phyloP scores from a whole-genome alignment of 768 basidiomycete genomes.

The Russula abietina region DNA sequence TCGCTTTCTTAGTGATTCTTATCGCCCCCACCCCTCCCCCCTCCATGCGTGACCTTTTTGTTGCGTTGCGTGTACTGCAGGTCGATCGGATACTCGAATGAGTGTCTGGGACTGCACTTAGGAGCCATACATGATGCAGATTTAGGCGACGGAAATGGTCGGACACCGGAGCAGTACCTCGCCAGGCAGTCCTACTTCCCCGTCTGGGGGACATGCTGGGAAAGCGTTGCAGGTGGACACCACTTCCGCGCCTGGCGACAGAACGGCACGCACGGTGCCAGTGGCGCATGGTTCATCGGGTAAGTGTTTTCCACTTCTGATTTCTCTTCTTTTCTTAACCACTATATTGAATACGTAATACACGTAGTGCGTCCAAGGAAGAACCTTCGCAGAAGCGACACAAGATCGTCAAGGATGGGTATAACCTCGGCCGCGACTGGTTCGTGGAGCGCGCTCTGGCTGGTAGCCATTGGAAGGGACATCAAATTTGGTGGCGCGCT shows the following conservation, averaged over 20 bases:
- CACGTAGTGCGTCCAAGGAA: constrained; percentile 65
- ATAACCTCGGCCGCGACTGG: constrained; percentile 76
- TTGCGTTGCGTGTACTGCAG: constrained; percentile 31
- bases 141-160: constrained; percentile 76
- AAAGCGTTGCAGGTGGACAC: constrained; percentile 79
- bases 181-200: constrained; percentile 76
- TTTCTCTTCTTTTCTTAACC: background rate
- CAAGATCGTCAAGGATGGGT: constrained; percentile 70
- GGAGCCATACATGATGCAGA: constrained; percentile 74
- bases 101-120: constrained; percentile 75
- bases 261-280: constrained; percentile 66
- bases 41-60: background rate
- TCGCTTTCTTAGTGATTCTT: background rate
- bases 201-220: constrained; percentile 82
- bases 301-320: background rate
- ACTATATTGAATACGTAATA: too few relatives aligned
- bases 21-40: background rate
- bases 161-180: constrained; percentile 61
- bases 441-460: constrained; percentile 60
- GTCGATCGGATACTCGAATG: constrained; percentile 76
- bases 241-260: constrained; percentile 89
- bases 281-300: constrained; percentile 84
- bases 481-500: constrained; percentile 64
- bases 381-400: constrained; percentile 61
- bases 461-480: constrained; percentile 49